These are phyloP conservation scores for Candida montana DNA, from an alignment of 805 yeast genomes.

Conservation along the genomic window DNA sequence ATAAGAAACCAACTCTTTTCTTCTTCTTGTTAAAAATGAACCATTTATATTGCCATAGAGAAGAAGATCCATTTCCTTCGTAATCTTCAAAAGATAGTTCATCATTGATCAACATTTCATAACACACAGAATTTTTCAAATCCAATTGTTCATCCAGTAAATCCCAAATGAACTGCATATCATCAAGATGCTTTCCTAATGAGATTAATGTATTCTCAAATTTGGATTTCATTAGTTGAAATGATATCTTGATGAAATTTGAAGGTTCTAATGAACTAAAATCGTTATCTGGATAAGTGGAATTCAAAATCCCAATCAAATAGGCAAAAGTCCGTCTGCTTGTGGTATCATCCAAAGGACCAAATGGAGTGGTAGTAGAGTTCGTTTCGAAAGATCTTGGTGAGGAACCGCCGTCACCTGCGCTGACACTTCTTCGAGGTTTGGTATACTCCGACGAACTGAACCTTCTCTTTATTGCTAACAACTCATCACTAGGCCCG, in stretches of 20 bases:
- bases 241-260: constrained; percentile 51
- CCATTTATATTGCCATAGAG: constrained; percentile 62
- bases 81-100: constrained; percentile 28
- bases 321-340: constrained; percentile 88
- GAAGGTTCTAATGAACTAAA: constrained; percentile 81
- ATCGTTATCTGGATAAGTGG: constrained; percentile 95
- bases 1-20: constrained; percentile 85
- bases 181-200: constrained; percentile 48
- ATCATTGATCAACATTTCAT: constrained; percentile 54
- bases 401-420: constrained; percentile 3
- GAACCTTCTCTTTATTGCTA: constrained; percentile 38
- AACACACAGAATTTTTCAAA: constrained; percentile 47
- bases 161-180: constrained; percentile 75
- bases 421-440: background rate
- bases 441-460: constrained; percentile 15
- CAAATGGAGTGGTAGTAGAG: constrained; percentile 65
- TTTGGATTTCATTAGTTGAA: constrained; percentile 49
- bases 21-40: constrained; percentile 86
- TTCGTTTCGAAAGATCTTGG: constrained; percentile 16
- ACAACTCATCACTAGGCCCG: constrained; percentile 28
- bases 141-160: constrained; percentile 79
- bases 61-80: constrained; percentile 26
- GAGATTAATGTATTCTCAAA: constrained; percentile 76
- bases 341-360: constrained; percentile 81
- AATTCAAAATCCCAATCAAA: constrained; percentile 82